Percentiles rank a stretch among this genome's conserved stretches.
phyloP scores from a whole-genome alignment of 306 rosid species.

The Comarum palustre region DNA sequence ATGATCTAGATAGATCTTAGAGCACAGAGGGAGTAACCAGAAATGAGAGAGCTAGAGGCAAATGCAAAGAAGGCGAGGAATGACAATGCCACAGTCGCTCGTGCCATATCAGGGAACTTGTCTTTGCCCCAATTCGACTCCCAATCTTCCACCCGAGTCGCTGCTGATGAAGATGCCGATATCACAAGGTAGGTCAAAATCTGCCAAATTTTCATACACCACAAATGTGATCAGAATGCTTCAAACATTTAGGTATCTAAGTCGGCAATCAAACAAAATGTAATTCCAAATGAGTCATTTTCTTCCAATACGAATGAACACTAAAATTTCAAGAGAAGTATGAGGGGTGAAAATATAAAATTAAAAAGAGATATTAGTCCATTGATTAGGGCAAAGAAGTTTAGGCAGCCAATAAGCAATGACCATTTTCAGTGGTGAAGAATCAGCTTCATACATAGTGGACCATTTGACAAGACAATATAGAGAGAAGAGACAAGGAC shows the following conservation, averaged over 20 bases:
- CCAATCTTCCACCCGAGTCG: conserved; percentile 79
- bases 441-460: not conserved
- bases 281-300: not conserved
- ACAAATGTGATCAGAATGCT: not conserved
- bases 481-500: not conserved
- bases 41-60: conserved; percentile 63
- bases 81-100: conserved; percentile 62
- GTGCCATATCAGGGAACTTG: conserved; percentile 72
- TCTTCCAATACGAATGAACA: not conserved
- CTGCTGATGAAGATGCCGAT: conserved; percentile 85
- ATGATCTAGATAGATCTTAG: conserved; percentile 39
- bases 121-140: conserved; percentile 79
- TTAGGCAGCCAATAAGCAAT: not conserved
- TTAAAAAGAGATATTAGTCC: not conserved
- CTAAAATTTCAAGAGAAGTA: not conserved
- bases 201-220: conserved; percentile 30
- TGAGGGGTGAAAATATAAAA: not conserved
- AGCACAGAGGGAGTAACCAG: conserved; percentile 58
- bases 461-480: conserved; percentile 4
- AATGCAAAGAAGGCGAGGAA: conserved; percentile 66
- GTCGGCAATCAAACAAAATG: not conserved
- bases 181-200: conserved; percentile 72
- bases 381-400: not conserved
- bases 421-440: not conserved
- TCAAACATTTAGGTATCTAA: not conserved